Percentiles rank a stretch among this genome's conserved stretches.
Evolutionary conservation across 2,329 filamentous ascomycete genomes (phyloP).

Genomic region (Emergomyces orientalis): DNA sequence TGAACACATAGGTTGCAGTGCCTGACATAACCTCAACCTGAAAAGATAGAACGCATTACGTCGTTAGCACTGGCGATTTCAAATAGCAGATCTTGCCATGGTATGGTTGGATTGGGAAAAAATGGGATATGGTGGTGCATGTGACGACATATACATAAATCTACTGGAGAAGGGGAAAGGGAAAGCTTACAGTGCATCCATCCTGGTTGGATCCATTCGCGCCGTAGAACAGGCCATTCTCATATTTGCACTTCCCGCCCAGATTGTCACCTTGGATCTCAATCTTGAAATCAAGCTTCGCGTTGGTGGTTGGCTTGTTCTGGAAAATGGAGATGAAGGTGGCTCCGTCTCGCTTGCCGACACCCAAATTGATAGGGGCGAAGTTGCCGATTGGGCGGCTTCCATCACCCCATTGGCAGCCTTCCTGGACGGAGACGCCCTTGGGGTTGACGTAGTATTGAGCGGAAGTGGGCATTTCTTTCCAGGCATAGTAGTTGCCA

Average conservation of each 20-base stretch:
- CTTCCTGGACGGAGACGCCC: conserved; percentile 56
- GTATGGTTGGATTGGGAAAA: not conserved
- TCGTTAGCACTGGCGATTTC: not conserved
- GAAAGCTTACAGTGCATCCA: conserved; percentile 70
- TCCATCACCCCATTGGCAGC: conserved; percentile 66
- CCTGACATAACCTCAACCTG: not conserved
- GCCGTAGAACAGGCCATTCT: conserved; percentile 53
- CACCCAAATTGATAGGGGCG: conserved; percentile 77
- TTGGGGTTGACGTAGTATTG: conserved; percentile 95
- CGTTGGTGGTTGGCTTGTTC: conserved; percentile 65
- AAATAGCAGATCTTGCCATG: not conserved
- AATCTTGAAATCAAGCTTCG: conserved; percentile 67
- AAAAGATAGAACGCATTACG: not conserved
- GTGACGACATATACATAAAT: not conserved
- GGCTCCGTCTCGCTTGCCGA: conserved; percentile 58
- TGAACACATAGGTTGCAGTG: not conserved
- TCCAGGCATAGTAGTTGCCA: conserved; percentile 65
- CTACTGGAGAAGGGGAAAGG: conserved; percentile 7
- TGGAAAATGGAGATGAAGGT: conserved; percentile 80
- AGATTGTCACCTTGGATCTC: conserved; percentile 60
- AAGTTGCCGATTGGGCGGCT: conserved; percentile 62
- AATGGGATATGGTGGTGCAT: not conserved
- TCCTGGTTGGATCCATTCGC: conserved; percentile 40
- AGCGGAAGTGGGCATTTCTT: conserved; percentile 65
- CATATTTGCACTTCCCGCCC: conserved; percentile 54